Evolutionary conservation across 441 rosid genomes (phyloP).

Genomic region (Gossypium schwendimanii): DNA sequence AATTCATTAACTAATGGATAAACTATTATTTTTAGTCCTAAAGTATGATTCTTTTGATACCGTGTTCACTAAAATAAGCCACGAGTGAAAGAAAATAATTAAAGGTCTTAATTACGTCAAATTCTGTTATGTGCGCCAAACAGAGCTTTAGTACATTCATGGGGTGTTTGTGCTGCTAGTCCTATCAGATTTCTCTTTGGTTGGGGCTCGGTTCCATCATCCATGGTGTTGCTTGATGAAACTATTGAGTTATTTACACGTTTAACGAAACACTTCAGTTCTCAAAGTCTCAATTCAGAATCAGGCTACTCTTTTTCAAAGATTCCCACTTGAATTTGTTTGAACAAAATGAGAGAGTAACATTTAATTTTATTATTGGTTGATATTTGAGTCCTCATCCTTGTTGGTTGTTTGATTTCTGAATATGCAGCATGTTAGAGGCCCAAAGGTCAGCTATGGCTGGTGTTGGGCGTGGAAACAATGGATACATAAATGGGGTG

Average conservation of each 20-base stretch:
- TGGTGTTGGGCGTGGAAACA: constrained; percentile 37
- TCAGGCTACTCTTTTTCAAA: not conserved
- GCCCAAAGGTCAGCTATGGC: constrained; percentile 37
- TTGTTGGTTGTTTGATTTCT: constrained; percentile 15
- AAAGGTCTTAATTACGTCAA: not conserved
- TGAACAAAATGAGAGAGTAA: not conserved
- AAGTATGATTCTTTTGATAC: constrained; percentile 2
- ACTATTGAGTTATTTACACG: not conserved
- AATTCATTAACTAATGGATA: not conserved
- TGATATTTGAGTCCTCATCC: not conserved
- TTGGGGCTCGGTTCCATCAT: not conserved
- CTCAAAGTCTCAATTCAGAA: not conserved
- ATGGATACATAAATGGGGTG: constrained; percentile 48
- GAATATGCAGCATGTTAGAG: constrained; percentile 58
- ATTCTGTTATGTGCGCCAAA: constrained; percentile 8
- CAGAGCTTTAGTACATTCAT: constrained; percentile 3
- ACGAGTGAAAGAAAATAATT: not conserved
- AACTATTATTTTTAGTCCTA: not conserved
- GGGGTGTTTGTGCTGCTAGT: constrained; percentile 5
- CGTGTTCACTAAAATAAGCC: not conserved
- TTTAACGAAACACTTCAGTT: not conserved
- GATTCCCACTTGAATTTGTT: not conserved
- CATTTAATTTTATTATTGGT: not conserved
- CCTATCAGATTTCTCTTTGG: constrained; percentile 1
- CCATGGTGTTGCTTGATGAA: constrained; percentile 1